These are phyloP conservation scores for Lobulomyces angularis DNA, from an alignment of 192 early-diverging fungal genomes.

Conservation along the genomic window DNA sequence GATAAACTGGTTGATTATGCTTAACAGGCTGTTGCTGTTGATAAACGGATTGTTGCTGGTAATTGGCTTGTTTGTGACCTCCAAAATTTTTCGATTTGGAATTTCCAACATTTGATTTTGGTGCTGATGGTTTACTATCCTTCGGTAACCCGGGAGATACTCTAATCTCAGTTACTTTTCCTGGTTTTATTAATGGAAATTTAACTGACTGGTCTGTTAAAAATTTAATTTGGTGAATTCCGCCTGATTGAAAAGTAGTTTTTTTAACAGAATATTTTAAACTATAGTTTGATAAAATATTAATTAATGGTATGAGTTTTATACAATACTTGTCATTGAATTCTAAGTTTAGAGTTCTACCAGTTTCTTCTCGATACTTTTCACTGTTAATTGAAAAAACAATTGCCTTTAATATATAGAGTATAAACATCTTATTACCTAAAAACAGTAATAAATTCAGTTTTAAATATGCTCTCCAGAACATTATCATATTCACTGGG, in stretches of 20 bases:
- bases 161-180: slow-evolving; percentile 32
- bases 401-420: background rate
- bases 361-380: slow-evolving; percentile 22
- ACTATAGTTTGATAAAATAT: slow-evolving; percentile 10
- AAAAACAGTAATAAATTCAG: slow-evolving; percentile 42
- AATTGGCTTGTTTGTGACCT: background rate
- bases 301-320: background rate
- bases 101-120: slow-evolving; percentile 5
- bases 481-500: slow-evolving; percentile 42
- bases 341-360: slow-evolving; percentile 15
- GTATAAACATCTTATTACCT: slow-evolving; percentile 13
- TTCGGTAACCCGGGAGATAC: slow-evolving; percentile 29
- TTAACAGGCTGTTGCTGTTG: slow-evolving; percentile 5
- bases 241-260: slow-evolving; percentile 41
- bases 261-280: slow-evolving; percentile 48
- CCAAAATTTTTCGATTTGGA: background rate
- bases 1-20: slow-evolving; percentile 5
- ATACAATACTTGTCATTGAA: slow-evolving; percentile 28
- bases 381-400: slow-evolving; percentile 17
- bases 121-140: slow-evolving; percentile 21
- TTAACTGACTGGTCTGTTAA: slow-evolving; percentile 20
- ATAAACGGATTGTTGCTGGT: background rate
- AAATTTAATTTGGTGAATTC: slow-evolving; percentile 27
- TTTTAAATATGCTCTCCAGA: slow-evolving; percentile 43
- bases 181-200: slow-evolving; percentile 19